Base-by-base conservation (phyloP, 192 early-diverging fungal genomes). In the Coemansia sp. region DNA sequence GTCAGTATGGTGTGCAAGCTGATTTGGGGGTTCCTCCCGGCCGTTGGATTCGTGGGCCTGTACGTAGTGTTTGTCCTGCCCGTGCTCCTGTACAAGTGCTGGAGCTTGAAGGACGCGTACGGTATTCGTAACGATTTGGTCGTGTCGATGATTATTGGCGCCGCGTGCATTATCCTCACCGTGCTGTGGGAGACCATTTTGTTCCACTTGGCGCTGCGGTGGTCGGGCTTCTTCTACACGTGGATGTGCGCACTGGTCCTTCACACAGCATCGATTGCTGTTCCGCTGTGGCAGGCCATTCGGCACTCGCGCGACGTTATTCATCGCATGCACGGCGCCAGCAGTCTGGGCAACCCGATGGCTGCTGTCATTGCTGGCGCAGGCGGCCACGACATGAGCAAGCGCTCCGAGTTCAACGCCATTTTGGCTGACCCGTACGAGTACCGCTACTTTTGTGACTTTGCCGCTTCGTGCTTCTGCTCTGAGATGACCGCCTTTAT, bases 401-500 rank as follows among this genome's bases (percentile, higher is more conserved):
- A 52, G 53, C 64, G 67, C 45, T 51, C 76, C 35, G 76, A 79
- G 60, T 79, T 73, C 51, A 70, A 73, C 49, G 25, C 62, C 14
- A 67, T 79, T 2, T 47, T 79, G 38, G 67, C 61, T 6, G 68
- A 70, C 32, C 76, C 76, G 0, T 67, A 67, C 65, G 76, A 73
- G 68, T 79, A 79, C 61, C 71, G 72, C 37, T 66, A 53, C 41
- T 79, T 79, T 61, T 72, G 76, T 39, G 76, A 73, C 49, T 79
- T 79, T 74, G 71, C 76, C 1, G 76, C 76, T 2, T 69, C 76
- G 24, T 79, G 76, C 61, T 79, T 79, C 68, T 74, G 76, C 71
- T 79, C 76, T 2, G 76, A 79, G 19, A 65, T 79, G 70, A 74
- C 70, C 0, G 76, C 72, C 0, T 79, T 79, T 50, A 67, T 79